Percentiles rank a stretch among this genome's conserved stretches.
Conservation (phyloP, 176 grass and related monocot genomes). For the Carex parvula region DNA sequence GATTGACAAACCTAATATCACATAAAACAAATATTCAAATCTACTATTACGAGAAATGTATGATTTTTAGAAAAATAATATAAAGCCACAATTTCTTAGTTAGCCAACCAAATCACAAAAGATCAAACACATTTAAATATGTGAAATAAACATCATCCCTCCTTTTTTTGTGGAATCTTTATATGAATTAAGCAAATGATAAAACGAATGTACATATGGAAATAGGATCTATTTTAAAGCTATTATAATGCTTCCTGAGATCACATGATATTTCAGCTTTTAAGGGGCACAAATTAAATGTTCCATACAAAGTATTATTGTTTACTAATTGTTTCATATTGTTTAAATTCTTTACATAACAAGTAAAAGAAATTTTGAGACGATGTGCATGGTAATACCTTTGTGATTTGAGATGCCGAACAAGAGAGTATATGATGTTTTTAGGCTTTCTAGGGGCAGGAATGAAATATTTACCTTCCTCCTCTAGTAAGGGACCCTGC, state of each 20-base stretch:
- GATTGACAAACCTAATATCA: conserved; percentile 61
- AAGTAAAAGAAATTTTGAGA: background rate
- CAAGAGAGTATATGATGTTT: background rate
- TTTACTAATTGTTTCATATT: background rate
- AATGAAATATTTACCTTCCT: conserved; percentile 60
- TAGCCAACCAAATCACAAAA: background rate
- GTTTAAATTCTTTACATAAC: background rate
- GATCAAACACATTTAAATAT: no score
- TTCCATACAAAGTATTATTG: background rate
- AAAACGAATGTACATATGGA: background rate
- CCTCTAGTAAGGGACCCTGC: conserved; percentile 88
- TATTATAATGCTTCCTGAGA: background rate
- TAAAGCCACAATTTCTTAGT: background rate
- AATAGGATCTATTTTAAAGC: background rate
- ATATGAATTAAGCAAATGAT: background rate
- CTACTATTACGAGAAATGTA: background rate
- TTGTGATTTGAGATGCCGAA: background rate
- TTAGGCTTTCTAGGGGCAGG: background rate
- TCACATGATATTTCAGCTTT: background rate
- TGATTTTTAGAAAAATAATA: background rate
- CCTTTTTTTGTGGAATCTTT: background rate
- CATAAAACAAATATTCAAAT: conserved; percentile 17
- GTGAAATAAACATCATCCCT: background rate
- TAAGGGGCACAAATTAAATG: background rate
- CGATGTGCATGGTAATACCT: background rate